Evolutionary conservation across 2,329 filamentous ascomycete genomes (phyloP).

Genomic region (Xylariomycetidae sp.): DNA sequence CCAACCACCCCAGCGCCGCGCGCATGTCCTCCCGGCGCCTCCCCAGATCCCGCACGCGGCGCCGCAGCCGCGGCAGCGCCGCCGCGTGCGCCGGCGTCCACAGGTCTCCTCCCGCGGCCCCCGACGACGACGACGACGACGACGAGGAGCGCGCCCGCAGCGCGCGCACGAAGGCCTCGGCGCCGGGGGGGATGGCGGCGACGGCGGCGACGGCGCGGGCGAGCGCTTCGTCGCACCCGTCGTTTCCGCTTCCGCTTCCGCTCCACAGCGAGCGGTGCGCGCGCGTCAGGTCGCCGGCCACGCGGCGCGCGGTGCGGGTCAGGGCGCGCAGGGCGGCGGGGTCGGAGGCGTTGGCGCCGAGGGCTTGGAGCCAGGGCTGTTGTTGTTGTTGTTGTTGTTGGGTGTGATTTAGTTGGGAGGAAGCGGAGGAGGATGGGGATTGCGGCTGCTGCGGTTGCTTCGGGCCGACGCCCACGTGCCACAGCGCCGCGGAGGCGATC

Average conservation of each 20-base stretch:
- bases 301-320: not conserved
- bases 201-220: not conserved
- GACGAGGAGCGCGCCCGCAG: not conserved
- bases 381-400: not conserved
- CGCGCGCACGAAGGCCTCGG: not conserved
- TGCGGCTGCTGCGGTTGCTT: not conserved
- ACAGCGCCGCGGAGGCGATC: not conserved
- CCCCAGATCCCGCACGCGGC: not conserved
- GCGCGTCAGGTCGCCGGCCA: conserved; percentile 1
- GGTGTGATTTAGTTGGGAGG: no score
- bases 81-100: not conserved
- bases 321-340: not conserved
- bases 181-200: no score
- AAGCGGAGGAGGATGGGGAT: no score
- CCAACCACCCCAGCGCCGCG: not conserved
- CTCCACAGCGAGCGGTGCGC: conserved; percentile 4
- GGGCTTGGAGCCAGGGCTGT: not conserved
- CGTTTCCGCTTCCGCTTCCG: not conserved
- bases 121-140: not conserved
- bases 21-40: not conserved
- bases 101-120: not conserved
- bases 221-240: not conserved
- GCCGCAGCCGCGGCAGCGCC: not conserved
- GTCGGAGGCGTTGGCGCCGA: not conserved
- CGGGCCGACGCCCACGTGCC: conserved; percentile 1